Evolutionary conservation across 106 monocot genomes (phyloP).

Genomic region (Ottelia alismoides): DNA sequence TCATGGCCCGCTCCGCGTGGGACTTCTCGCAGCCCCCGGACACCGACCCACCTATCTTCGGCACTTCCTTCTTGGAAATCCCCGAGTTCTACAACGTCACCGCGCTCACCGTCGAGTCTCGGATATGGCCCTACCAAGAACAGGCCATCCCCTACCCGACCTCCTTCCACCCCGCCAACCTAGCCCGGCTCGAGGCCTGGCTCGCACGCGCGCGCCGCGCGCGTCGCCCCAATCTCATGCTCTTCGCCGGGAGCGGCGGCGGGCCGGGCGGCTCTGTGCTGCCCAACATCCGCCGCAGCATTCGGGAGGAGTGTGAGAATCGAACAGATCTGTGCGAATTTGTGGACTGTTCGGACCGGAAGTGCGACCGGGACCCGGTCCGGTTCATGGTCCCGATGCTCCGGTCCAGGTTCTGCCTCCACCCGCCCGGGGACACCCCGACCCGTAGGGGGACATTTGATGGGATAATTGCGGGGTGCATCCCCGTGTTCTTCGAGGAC

Average conservation of each 20-base stretch:
- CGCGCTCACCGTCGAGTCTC: constrained; percentile 46
- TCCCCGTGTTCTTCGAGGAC: constrained; percentile 95
- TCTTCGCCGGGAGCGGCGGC: constrained; percentile 64
- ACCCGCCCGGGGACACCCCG: constrained; percentile 84
- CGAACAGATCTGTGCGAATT: constrained; percentile 59
- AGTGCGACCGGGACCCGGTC: constrained; percentile 62
- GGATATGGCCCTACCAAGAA: constrained; percentile 81
- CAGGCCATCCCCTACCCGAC: constrained; percentile 73
- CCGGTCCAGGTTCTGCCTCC: constrained; percentile 70
- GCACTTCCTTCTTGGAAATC: constrained; percentile 66
- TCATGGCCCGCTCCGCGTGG: constrained; percentile 59
- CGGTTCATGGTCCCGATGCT: constrained; percentile 80
- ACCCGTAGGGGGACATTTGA: constrained; percentile 77
- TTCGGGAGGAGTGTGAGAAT: constrained; percentile 61
- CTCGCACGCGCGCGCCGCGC: constrained; percentile 42
- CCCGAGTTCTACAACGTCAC: constrained; percentile 69
- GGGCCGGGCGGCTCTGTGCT: constrained; percentile 10
- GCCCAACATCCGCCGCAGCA: constrained; percentile 66
- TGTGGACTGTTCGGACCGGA: constrained; percentile 66
- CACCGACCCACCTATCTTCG: constrained; percentile 40
- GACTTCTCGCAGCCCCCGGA: constrained; percentile 52
- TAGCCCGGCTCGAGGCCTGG: constrained; percentile 50
- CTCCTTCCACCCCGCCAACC: constrained; percentile 76
- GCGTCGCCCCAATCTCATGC: constrained; percentile 35
- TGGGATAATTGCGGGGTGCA: constrained; percentile 76